Evolutionary conservation across 495 filamentous ascomycete species (phyloP).

Genomic region (Talaromyces wortmannii): DNA sequence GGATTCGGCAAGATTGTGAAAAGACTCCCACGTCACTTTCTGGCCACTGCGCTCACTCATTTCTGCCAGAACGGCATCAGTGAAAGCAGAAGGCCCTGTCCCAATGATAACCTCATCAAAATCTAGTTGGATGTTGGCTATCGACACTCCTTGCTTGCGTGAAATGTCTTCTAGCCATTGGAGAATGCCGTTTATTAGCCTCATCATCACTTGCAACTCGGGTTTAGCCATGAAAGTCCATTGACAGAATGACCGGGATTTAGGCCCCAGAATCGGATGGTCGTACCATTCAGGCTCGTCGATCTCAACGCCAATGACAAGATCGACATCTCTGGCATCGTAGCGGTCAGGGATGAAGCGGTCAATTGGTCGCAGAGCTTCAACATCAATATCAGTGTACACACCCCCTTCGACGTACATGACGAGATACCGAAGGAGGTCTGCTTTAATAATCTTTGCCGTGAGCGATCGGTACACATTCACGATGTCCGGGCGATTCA

Average conservation of each 20-base stretch:
- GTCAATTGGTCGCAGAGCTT: constrained; percentile 34
- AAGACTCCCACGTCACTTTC: constrained; percentile 43
- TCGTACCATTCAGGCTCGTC: constrained; percentile 54
- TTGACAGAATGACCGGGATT: constrained; percentile 58
- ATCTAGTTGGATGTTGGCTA: constrained; percentile 50
- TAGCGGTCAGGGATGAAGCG: constrained; percentile 35
- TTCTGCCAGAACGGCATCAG: constrained; percentile 50
- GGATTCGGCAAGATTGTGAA: constrained; percentile 53
- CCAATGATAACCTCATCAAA: constrained; percentile 63
- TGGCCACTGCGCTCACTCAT: constrained; percentile 34
- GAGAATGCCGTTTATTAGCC: constrained; percentile 53
- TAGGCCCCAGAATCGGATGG: constrained; percentile 54
- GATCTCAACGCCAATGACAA: constrained; percentile 60
- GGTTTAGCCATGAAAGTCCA: constrained; percentile 64
- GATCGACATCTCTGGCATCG: constrained; percentile 42
- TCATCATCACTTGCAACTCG: constrained; percentile 53
- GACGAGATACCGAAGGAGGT: constrained; percentile 46
- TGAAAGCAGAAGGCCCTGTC: constrained; percentile 63
- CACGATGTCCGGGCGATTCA: constrained; percentile 56
- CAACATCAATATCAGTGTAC: constrained; percentile 44
- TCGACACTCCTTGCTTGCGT: constrained; percentile 39
- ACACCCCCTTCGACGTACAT: constrained; percentile 48
- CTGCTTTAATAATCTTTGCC: constrained; percentile 50
- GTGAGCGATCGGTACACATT: constrained; percentile 48
- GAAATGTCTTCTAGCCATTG: constrained; percentile 50